These are phyloP conservation scores for Chaetomium cochliodes DNA, from an alignment of 495 filamentous ascomycete species.

Conservation along the genomic window DNA sequence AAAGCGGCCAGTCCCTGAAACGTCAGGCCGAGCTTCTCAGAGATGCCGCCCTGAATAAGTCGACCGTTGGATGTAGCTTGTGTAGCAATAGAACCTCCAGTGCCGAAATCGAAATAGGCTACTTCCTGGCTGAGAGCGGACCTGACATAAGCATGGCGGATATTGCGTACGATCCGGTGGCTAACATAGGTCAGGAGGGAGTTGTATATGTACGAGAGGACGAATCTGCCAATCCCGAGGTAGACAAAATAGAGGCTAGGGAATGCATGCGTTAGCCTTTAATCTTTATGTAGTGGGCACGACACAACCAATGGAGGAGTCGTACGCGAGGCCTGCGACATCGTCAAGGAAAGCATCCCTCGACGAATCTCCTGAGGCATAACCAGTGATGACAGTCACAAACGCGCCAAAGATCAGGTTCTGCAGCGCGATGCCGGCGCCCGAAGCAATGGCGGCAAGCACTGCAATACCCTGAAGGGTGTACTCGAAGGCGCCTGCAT, in stretches of 20 bases:
- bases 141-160: constrained; percentile 40
- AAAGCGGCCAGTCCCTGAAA: constrained; percentile 72
- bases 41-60: constrained; percentile 77
- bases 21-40: constrained; percentile 77
- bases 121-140: constrained; percentile 50
- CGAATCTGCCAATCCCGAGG: constrained; percentile 53
- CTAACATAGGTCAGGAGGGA: constrained; percentile 24
- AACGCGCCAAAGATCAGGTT: constrained; percentile 40
- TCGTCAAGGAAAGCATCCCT: constrained; percentile 19
- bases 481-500: constrained; percentile 22
- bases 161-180: constrained; percentile 35
- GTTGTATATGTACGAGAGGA: constrained; percentile 46
- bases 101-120: constrained; percentile 82
- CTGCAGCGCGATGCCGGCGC: constrained; percentile 39
- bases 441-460: constrained; percentile 31
- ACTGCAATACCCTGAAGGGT: constrained; percentile 24
- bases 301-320: neutral
- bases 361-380: constrained; percentile 6
- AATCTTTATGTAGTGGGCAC: no score
- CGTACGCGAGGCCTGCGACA: constrained; percentile 24
- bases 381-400: constrained; percentile 34
- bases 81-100: constrained; percentile 83
- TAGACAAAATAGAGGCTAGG: constrained; percentile 52
- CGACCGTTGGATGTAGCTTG: constrained; percentile 86
- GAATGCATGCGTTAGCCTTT: neutral